Evolutionary conservation across 2,329 filamentous ascomycete species (phyloP).

Genomic region (Hymenoscyphus occultus): DNA sequence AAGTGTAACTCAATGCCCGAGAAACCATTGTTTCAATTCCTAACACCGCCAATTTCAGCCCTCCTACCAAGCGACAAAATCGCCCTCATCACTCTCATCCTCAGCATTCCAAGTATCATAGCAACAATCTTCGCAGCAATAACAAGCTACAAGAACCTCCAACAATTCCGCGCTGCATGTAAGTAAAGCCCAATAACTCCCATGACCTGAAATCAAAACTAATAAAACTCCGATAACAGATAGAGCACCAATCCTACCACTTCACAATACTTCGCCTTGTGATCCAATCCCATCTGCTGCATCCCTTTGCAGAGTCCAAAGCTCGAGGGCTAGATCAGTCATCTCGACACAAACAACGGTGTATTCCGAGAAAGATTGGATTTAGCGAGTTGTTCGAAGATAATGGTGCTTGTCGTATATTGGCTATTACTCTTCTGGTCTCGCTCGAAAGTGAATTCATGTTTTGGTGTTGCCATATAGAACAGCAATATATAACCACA

Average conservation of each 20-base stretch:
- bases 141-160: slow-evolving; percentile 20
- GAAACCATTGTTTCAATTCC: not conserved
- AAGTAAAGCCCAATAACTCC: slow-evolving; percentile 2
- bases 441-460: too few relatives aligned
- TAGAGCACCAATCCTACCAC: not conserved
- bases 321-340: not conserved
- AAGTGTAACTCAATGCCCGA: too few relatives aligned
- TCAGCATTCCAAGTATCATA: slow-evolving; percentile 22
- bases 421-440: not conserved
- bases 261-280: not conserved
- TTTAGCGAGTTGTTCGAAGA: not conserved
- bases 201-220: not conserved
- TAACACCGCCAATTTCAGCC: not conserved
- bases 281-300: not conserved
- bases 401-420: not conserved
- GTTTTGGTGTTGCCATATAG: too few relatives aligned
- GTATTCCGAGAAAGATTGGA: not conserved
- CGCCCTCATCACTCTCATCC: slow-evolving; percentile 18
- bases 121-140: slow-evolving; percentile 19
- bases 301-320: not conserved
- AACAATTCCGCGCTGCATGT: slow-evolving; percentile 17
- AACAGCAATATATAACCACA: too few relatives aligned
- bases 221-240: not conserved
- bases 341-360: not conserved
- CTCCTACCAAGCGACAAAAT: slow-evolving; percentile 19